These are phyloP conservation scores for Oryza australiensis DNA, from an alignment of 176 grass and related monocot species.

Conservation along the genomic window DNA sequence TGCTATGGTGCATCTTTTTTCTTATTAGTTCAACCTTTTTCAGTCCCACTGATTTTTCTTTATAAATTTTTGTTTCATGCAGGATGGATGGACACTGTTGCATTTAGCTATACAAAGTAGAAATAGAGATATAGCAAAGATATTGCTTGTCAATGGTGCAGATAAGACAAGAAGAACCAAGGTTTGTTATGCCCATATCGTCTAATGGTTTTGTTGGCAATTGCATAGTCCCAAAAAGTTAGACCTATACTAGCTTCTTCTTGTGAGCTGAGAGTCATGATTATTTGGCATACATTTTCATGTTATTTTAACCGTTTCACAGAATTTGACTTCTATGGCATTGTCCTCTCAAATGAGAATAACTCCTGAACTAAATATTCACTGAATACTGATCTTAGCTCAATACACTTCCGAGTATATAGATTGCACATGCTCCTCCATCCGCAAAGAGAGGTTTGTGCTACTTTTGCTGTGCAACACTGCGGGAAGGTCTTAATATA, in stretches of 20 bases:
- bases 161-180: conserved; percentile 86
- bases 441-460: no score
- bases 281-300: conserved; percentile 4
- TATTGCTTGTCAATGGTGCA: conserved; percentile 78
- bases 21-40: conserved; percentile 22
- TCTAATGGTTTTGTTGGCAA: neutral
- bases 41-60: neutral
- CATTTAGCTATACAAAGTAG: conserved; percentile 90
- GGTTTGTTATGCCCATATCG: conserved; percentile 45
- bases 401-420: no score
- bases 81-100: conserved; percentile 90
- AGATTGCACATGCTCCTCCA: no score
- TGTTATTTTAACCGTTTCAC: conserved; percentile 3
- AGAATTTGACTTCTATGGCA: neutral
- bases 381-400: no score
- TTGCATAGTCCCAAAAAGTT: neutral
- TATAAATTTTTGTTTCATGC: conserved; percentile 1
- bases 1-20: conserved; percentile 25
- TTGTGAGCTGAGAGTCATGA: neutral
- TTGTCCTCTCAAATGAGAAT: neutral
- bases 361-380: no score
- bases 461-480: no score
- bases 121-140: conserved; percentile 75
- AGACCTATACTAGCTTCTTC: neutral
- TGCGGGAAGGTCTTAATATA: no score